Conservation (phyloP, 345 rosid species). For the Pelargonium nanum region DNA sequence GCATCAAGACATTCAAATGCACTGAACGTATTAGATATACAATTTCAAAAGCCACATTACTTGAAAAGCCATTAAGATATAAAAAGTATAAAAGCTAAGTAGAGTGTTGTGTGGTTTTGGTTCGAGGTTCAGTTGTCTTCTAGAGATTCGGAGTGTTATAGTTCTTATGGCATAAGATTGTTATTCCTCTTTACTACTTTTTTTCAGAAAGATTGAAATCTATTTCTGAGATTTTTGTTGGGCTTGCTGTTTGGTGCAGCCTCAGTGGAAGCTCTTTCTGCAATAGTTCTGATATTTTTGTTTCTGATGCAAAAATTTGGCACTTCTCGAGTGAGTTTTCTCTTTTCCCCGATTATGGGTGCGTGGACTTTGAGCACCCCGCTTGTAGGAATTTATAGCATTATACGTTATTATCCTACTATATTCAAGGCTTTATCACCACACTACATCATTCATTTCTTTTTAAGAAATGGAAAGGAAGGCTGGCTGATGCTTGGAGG, state of each 20-base stretch:
- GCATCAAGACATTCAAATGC: too few species aligned
- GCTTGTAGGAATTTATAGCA: slow-evolving; percentile 63
- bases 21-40: too few species aligned
- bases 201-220: background rate
- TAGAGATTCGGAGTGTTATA: background rate
- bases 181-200: background rate
- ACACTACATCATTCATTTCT: slow-evolving; percentile 48
- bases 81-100: too few species aligned
- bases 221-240: background rate
- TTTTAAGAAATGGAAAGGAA: slow-evolving; percentile 51
- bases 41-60: too few species aligned
- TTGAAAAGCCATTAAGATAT: too few species aligned
- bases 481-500: slow-evolving; percentile 83
- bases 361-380: slow-evolving; percentile 80
- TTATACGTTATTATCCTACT: slow-evolving; percentile 50
- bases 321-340: slow-evolving; percentile 76
- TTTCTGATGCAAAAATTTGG: slow-evolving; percentile 75
- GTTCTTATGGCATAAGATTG: background rate
- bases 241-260: slow-evolving; percentile 37
- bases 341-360: slow-evolving; percentile 75
- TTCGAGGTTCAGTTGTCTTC: background rate
- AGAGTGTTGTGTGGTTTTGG: background rate
- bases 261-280: slow-evolving; percentile 65
- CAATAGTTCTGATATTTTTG: slow-evolving; percentile 48
- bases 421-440: slow-evolving; percentile 81